phyloP scores from a whole-genome alignment of 148 eudicot species.

The Rhododendron mucronatum region DNA sequence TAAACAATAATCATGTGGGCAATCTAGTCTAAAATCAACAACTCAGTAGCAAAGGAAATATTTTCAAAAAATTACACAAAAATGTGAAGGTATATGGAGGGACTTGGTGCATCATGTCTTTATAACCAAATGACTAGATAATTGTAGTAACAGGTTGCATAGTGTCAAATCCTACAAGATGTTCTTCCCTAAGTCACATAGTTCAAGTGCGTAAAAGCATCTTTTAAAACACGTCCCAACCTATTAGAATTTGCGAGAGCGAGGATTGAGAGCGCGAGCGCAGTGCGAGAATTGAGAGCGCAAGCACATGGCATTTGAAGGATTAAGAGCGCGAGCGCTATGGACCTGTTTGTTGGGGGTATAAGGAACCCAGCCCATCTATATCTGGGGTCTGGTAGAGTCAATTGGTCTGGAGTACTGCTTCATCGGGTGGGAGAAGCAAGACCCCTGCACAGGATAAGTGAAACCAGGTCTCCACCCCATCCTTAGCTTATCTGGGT shows the following conservation, averaged over 20 bases:
- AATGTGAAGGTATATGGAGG: neutral
- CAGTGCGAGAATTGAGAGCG: neutral
- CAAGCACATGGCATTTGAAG: neutral
- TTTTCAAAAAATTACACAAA: neutral
- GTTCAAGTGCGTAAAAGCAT: too few relatives aligned
- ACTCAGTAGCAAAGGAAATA: neutral
- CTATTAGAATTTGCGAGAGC: too few relatives aligned
- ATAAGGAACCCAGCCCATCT: neutral
- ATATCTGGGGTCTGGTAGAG: neutral
- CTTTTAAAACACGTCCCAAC: neutral
- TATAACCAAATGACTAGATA: neutral
- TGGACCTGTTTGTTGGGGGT: neutral
- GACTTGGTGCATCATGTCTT: neutral
- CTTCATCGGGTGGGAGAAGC: too few relatives aligned
- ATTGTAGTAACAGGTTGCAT: neutral
- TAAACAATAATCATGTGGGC: neutral
- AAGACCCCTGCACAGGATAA: too few relatives aligned
- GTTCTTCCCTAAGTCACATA: neutral
- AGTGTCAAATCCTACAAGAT: neutral
- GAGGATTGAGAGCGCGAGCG: too few relatives aligned
- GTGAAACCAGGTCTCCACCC: too few relatives aligned
- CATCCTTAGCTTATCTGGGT: too few relatives aligned
- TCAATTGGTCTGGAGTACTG: neutral
- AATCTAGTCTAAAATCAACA: neutral
- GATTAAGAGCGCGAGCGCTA: neutral